Conservation (phyloP, 2,329 filamentous ascomycete genomes). For the Sclerotiophoma versabilis region DNA sequence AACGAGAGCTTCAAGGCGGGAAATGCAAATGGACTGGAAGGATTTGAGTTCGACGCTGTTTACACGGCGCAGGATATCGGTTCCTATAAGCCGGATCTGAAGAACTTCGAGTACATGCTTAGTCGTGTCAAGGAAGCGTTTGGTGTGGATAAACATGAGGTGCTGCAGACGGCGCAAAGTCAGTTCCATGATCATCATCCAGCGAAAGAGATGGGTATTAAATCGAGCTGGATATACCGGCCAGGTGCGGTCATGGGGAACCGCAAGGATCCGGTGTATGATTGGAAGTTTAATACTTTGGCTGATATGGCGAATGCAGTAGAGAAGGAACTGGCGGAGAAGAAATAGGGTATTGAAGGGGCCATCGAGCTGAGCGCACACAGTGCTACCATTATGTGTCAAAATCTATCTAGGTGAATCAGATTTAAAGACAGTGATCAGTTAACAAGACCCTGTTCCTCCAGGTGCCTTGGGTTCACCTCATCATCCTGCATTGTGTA, state of each 20-base stretch:
- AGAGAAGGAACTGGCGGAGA: slow-evolving; percentile 47
- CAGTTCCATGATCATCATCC: slow-evolving; percentile 72
- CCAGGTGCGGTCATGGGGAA: slow-evolving; percentile 57
- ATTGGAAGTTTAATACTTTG: slow-evolving; percentile 66
- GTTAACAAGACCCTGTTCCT: slow-evolving; percentile 5
- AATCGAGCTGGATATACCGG: slow-evolving; percentile 70
- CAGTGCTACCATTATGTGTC: no score
- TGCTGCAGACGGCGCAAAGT: slow-evolving; percentile 74
- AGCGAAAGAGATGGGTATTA: slow-evolving; percentile 65
- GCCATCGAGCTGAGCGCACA: no score
- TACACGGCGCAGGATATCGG: slow-evolving; percentile 76
- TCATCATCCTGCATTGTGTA: slow-evolving; percentile 37
- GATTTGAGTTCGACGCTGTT: slow-evolving; percentile 66
- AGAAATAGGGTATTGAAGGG: background rate
- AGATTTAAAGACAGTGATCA: background rate
- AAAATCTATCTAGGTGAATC: background rate
- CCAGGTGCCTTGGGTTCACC: slow-evolving; percentile 1
- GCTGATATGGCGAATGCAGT: slow-evolving; percentile 66
- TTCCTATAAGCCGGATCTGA: slow-evolving; percentile 70
- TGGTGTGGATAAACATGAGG: slow-evolving; percentile 62
- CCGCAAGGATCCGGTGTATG: slow-evolving; percentile 49
- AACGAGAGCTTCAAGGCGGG: slow-evolving; percentile 59
- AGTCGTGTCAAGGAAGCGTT: slow-evolving; percentile 61
- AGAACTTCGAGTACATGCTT: slow-evolving; percentile 73
- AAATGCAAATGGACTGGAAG: slow-evolving; percentile 58